phyloP scores from a whole-genome alignment of 345 rosid species.

The Salix purpurea region DNA sequence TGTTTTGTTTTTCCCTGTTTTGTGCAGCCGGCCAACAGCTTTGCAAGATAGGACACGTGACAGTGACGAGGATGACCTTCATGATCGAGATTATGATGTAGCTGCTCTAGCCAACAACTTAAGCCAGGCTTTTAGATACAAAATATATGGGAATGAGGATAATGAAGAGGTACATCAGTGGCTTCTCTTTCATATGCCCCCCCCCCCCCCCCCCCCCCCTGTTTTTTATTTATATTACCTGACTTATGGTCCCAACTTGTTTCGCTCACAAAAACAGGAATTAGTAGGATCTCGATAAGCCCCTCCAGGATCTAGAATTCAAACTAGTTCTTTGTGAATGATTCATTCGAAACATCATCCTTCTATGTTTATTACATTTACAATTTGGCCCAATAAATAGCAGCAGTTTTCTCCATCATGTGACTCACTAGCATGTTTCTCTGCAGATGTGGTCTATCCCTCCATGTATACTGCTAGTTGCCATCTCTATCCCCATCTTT shows the following conservation, averaged over 20 bases:
- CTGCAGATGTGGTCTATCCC: not conserved
- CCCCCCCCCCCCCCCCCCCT: not conserved
- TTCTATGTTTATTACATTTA: not conserved
- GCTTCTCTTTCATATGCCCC: not conserved
- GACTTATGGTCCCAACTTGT: not conserved
- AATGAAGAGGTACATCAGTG: conserved; percentile 61
- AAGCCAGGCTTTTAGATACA: conserved; percentile 86
- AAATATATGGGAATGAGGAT: conserved; percentile 78
- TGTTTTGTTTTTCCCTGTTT: conserved; percentile 13
- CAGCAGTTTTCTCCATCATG: not conserved
- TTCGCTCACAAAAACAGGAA: not conserved
- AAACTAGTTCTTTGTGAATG: not conserved
- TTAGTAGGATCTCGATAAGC: not conserved
- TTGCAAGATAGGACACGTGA: conserved; percentile 90
- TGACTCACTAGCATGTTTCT: not conserved
- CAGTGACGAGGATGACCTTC: conserved; percentile 87
- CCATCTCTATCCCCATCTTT: not conserved
- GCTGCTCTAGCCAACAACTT: conserved; percentile 89
- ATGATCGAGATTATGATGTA: conserved; percentile 91
- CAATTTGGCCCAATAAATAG: not conserved
- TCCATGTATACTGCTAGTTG: not conserved
- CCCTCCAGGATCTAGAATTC: not conserved
- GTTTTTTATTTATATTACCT: not conserved
- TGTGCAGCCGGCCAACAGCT: conserved; percentile 85
- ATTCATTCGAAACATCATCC: not conserved